Evolutionary conservation across 345 rosid species (phyloP).

Genomic region (Arabis hirsuta): DNA sequence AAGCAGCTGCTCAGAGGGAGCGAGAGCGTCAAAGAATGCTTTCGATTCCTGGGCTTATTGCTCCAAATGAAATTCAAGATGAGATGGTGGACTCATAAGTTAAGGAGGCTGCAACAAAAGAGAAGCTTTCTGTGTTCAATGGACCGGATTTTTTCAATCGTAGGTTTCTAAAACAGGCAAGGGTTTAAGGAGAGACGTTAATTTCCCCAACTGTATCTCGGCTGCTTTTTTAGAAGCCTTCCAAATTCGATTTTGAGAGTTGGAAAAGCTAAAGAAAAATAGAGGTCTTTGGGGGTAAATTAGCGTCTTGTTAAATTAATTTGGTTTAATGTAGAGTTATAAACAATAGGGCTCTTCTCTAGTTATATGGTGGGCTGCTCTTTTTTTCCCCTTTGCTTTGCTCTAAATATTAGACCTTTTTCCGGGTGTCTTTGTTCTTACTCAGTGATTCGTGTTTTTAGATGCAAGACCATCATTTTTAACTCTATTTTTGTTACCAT

Average conservation of each 20-base stretch:
- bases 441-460: slow-evolving; percentile 25
- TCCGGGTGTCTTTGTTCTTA: slow-evolving; percentile 9
- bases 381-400: neutral
- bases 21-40: slow-evolving; percentile 79
- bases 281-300: slow-evolving; percentile 28
- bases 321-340: slow-evolving; percentile 34
- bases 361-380: slow-evolving; percentile 27
- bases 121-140: slow-evolving; percentile 7
- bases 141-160: neutral
- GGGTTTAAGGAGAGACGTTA: slow-evolving; percentile 10
- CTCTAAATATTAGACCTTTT: slow-evolving; percentile 25
- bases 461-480: neutral
- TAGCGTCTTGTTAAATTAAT: slow-evolving; percentile 27
- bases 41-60: slow-evolving; percentile 77
- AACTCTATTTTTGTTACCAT: neutral
- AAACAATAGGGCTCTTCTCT: slow-evolving; percentile 31
- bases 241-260: slow-evolving; percentile 25
- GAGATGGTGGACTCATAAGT: slow-evolving; percentile 78
- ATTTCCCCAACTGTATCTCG: slow-evolving; percentile 20
- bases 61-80: slow-evolving; percentile 81
- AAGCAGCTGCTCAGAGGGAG: slow-evolving; percentile 78
- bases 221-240: slow-evolving; percentile 3
- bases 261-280: slow-evolving; percentile 26
- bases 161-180: slow-evolving; percentile 24
- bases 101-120: slow-evolving; percentile 9